phyloP scores from a whole-genome alignment of 2,329 filamentous ascomycete genomes.

The Fusarium staphyleae region DNA sequence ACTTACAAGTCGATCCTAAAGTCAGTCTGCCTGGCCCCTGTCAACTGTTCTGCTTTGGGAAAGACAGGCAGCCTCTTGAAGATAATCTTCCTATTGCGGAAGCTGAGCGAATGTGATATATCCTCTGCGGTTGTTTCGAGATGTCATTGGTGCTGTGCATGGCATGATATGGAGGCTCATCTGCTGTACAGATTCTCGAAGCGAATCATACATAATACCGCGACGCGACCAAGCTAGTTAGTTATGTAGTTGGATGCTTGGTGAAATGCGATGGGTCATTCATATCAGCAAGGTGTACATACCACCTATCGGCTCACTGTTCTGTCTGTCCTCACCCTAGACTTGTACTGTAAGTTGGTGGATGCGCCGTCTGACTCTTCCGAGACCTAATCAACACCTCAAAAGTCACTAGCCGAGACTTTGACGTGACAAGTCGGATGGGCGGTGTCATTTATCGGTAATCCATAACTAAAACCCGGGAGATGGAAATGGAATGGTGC shows the following conservation, averaged over 20 bases:
- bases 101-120: not conserved
- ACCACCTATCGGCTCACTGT: not conserved
- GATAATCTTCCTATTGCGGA: not conserved
- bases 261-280: not conserved
- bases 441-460: not conserved
- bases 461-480: constrained; percentile 1
- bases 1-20: not conserved
- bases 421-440: not conserved
- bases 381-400: constrained; percentile 7
- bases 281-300: not conserved
- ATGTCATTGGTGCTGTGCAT: not conserved
- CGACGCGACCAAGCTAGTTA: too few relatives aligned
- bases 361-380: not conserved
- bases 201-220: not conserved
- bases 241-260: too few relatives aligned
- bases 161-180: not conserved
- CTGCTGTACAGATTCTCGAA: not conserved
- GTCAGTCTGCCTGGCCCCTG: not conserved
- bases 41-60: not conserved
- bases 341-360: not conserved
- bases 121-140: not conserved
- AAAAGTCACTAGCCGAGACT: constrained; percentile 13
- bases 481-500: not conserved
- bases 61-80: constrained; percentile 13
- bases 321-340: not conserved